Conservation (phyloP, 164 flowering plant genomes). For the Aristolochia californica region DNA sequence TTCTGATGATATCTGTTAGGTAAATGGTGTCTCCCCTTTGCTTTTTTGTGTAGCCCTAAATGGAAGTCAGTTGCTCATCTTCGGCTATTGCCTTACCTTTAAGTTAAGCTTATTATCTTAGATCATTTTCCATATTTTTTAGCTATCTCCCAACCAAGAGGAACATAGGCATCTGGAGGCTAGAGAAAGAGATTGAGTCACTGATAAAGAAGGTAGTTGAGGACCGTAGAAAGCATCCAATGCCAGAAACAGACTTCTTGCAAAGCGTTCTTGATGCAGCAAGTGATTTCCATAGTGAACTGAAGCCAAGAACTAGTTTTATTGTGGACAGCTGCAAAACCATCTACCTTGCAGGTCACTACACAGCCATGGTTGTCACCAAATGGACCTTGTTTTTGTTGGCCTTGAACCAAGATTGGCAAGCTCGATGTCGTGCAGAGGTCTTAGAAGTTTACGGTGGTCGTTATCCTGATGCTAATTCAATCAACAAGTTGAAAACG, state of each 20-base stretch:
- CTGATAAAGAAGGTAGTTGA: slow-evolving; percentile 40
- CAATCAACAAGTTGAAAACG: no score
- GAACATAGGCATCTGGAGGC: slow-evolving; percentile 26
- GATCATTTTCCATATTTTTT: not conserved
- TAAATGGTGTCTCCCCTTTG: no score
- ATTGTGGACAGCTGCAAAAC: slow-evolving; percentile 86
- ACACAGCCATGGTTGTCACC: slow-evolving; percentile 58
- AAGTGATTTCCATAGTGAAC: not conserved
- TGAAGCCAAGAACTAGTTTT: slow-evolving; percentile 13
- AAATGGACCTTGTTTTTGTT: slow-evolving; percentile 62
- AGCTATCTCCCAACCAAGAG: not conserved
- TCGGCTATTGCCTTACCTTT: not conserved
- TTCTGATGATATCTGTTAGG: no score
- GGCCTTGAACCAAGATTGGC: slow-evolving; percentile 65
- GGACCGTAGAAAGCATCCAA: slow-evolving; percentile 10
- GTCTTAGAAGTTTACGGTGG: slow-evolving; percentile 9
- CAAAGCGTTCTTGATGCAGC: slow-evolving; percentile 28
- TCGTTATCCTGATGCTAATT: no score
- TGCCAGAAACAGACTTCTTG: slow-evolving; percentile 29
- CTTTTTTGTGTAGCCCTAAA: no score
- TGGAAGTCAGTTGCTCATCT: not conserved
- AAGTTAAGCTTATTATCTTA: no score
- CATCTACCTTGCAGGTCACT: slow-evolving; percentile 76
- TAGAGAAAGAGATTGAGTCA: slow-evolving; percentile 55
- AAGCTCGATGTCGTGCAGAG: slow-evolving; percentile 50